Base-by-base conservation (phyloP, 208 protist genomes). In the Leishmania amazonensis region DNA sequence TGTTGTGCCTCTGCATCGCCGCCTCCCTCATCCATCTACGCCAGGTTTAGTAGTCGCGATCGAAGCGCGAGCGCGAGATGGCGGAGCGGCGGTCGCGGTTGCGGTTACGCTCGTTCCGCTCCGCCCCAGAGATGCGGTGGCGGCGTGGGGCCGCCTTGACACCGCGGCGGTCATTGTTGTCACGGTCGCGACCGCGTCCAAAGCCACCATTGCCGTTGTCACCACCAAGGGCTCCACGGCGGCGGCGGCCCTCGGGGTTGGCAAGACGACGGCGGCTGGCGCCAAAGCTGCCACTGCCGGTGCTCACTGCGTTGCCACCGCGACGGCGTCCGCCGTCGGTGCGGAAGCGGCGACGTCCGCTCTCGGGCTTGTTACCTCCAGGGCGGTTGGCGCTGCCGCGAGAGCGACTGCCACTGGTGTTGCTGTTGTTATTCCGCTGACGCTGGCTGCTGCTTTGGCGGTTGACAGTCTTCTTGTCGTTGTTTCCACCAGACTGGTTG, bases 91-190 rank as follows among this genome's bases (percentile, higher is more conserved):
- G 89, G 57, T 89, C 83, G 58, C 65, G 35, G 68, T 65, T 45
- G 40, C 93, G 90, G 53, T 84, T 74, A 42, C 90, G 88, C 45
- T 97, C 93, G 76, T 95, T 96, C 78, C 92, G 91, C 60, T 96
- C 92, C 57, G 80, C 74, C 64, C 79, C 89, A 0, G 84, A 82
- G 31, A 87, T 81, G 53, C 89, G 85, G 28, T 77, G 75, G 38
- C 87, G 86, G 58, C 89, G 91, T 47, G 80, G 78, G 8, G 76
- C 49, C 19, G 87, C 83, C 85, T 97, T 95, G 40, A 78, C 90
- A 40, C 91, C 90, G 75, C 89, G 88, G 67, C 80, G 85, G 64
- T 76, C 82, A 49, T 68, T 40, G 40, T 84, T 76, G 58, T 88
- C 77, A 13, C 79, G 84, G 54, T 82, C 81, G 54, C 83, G 79